These are phyloP conservation scores for Oryza coarctata DNA, from an alignment of 176 grass and related monocot species.

Conservation along the genomic window DNA sequence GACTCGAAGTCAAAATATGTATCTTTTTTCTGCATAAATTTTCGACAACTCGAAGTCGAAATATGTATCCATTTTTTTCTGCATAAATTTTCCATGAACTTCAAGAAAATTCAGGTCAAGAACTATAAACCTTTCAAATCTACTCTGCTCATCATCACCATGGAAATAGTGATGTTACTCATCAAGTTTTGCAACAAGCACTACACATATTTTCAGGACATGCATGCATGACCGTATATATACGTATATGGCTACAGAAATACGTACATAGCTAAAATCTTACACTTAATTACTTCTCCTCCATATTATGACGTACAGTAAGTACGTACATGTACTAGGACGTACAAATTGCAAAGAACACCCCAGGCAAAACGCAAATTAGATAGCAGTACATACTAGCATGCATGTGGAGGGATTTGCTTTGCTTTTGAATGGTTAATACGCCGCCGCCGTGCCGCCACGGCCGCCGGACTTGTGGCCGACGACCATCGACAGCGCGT, in stretches of 20 bases:
- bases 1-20: neutral
- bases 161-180: neutral
- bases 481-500: slow-evolving; percentile 36
- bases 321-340: neutral
- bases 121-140: neutral
- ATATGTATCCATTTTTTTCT: neutral
- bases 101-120: neutral
- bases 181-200: neutral
- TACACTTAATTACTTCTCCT: slow-evolving; percentile 29
- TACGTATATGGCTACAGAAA: neutral
- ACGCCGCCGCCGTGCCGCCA: neutral
- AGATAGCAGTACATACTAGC: neutral
- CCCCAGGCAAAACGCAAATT: neutral
- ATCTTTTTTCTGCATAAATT: neutral
- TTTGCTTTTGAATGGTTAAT: neutral
- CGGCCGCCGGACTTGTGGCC: slow-evolving; percentile 26
- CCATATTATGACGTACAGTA: neutral
- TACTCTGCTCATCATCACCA: neutral
- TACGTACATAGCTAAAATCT: slow-evolving; percentile 1
- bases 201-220: slow-evolving; percentile 40
- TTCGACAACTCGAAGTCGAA: neutral
- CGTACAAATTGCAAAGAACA: slow-evolving; percentile 36
- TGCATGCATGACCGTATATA: slow-evolving; percentile 5
- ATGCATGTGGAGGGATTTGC: neutral
- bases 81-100: neutral